phyloP scores from a whole-genome alignment of 192 early-diverging fungal genomes.

The Kickxella alabastrina region DNA sequence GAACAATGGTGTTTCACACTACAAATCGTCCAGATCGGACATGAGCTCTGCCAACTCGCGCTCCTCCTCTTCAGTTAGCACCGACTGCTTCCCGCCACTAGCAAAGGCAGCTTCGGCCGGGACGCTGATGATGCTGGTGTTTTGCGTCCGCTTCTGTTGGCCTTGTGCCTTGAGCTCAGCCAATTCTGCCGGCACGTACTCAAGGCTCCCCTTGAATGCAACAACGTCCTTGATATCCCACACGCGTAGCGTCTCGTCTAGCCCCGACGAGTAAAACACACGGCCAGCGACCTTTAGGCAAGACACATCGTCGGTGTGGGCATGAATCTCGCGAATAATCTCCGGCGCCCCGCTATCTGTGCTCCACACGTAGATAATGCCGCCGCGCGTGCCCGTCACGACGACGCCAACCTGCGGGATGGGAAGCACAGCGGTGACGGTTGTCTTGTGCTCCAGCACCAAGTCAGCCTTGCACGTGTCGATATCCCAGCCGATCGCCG shows the following conservation, averaged over 20 bases:
- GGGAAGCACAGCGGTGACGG: slow-evolving; percentile 65
- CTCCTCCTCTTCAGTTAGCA: slow-evolving; percentile 88
- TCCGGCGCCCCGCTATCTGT: slow-evolving; percentile 33
- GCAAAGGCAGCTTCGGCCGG: slow-evolving; percentile 9
- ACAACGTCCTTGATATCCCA: slow-evolving; percentile 69
- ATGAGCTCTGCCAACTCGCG: slow-evolving; percentile 83
- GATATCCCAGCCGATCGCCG: slow-evolving; percentile 78
- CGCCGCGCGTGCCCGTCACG: slow-evolving; percentile 80
- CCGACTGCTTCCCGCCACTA: slow-evolving; percentile 1
- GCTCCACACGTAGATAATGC: slow-evolving; percentile 83
- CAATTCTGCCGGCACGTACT: slow-evolving; percentile 28
- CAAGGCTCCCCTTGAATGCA: slow-evolving; percentile 23
- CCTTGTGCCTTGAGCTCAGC: slow-evolving; percentile 9
- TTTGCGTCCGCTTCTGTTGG: slow-evolving; percentile 9
- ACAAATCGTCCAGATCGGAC: slow-evolving; percentile 61
- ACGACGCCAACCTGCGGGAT: slow-evolving; percentile 65
- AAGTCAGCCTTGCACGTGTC: slow-evolving; percentile 71
- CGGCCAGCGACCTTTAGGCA: slow-evolving; percentile 58
- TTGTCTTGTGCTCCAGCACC: slow-evolving; percentile 74
- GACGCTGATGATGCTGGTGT: no score
- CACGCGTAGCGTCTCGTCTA: slow-evolving; percentile 80
- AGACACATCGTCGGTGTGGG: slow-evolving; percentile 88
- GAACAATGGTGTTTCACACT: no score
- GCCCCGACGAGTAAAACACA: slow-evolving; percentile 70
- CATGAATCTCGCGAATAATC: slow-evolving; percentile 69